Evolutionary conservation across 352 stramenopile species (phyloP), one percentile per base, ranked within the genome.

Genomic region (Pythium phragmitis): DNA sequence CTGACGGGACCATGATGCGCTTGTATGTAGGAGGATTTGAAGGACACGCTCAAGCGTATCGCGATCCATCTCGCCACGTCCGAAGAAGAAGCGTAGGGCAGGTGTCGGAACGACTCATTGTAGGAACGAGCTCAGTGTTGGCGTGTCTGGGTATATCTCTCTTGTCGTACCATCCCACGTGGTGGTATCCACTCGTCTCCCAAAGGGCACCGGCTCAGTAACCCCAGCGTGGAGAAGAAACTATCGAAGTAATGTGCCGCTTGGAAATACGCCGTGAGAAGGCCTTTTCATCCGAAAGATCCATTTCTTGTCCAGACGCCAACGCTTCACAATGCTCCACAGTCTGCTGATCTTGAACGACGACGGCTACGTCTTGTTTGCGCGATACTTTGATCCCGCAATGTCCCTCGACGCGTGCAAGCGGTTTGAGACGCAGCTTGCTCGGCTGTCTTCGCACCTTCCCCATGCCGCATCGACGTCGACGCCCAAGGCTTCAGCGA

Each of bases 341-440:
- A 88, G 82, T 67, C 69, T 84, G 36, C 58, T 88, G 52, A 37
- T 85, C 65, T 39, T 87, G 47, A 91, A 87, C 41, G 79, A 89
- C 53, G 80, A 87, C 43, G 75, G 75, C 62, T 87, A 83, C 59
- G 76, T 89, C 67, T 73, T 90, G 28, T 66, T 92, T 5, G 77
- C 79, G 21, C 74, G 79, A 2, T 92, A 90, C 69, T 90, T 92
- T 52, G 72, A 80, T 47, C 67, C 79, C 2, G 60, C 70, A 28
- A 28, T 79, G 41, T 74, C 77, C 8, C 46, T 88, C 36, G 75
- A 80, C 57, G 74, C 72, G 14, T 73, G 80, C 2, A 73, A 69
- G 46, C 70, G 55, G 12, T 88, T 78, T 48, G 76, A 92, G 54
- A 52, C 70, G 8, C 74, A 88, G 58, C 72, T 89, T 12, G 77